Evolutionary conservation across 2,329 filamentous ascomycete genomes (phyloP).

Genomic region (Fusarium sublunatum): DNA sequence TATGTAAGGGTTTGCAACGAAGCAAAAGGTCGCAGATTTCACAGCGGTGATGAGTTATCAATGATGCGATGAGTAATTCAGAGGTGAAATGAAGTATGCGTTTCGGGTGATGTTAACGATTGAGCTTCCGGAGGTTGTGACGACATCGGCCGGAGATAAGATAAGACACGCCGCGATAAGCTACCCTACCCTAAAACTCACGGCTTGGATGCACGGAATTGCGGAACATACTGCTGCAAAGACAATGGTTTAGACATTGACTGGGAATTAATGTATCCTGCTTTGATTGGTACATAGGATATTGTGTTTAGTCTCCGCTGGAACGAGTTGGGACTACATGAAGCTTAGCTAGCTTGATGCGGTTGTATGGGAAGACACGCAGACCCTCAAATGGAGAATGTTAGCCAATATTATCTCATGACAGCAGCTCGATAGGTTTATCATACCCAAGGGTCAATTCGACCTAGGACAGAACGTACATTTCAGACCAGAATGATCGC

Average conservation of each 20-base stretch:
- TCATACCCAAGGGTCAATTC: background rate
- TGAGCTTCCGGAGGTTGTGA: conserved; percentile 39
- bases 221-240: background rate
- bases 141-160: conserved; percentile 43
- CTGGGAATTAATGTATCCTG: too few relatives aligned
- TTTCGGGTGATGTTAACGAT: conserved; percentile 15
- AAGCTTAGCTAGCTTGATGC: too few relatives aligned
- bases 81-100: conserved; percentile 13
- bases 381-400: too few relatives aligned
- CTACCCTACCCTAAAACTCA: conserved; percentile 22
- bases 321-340: too few relatives aligned
- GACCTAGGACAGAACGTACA: background rate
- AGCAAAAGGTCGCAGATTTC: background rate
- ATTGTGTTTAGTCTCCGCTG: too few relatives aligned
- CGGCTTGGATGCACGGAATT: background rate
- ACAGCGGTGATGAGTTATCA: conserved; percentile 23
- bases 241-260: too few relatives aligned
- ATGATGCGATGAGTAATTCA: conserved; percentile 31
- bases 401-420: too few relatives aligned
- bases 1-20: background rate
- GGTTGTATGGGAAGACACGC: too few relatives aligned
- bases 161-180: conserved; percentile 21
- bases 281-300: too few relatives aligned
- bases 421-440: too few relatives aligned
- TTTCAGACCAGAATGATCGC: conserved; percentile 13